Base-by-base conservation (phyloP, 1,284 basidiomycete species). In the Sanghuangporus weigelae region DNA sequence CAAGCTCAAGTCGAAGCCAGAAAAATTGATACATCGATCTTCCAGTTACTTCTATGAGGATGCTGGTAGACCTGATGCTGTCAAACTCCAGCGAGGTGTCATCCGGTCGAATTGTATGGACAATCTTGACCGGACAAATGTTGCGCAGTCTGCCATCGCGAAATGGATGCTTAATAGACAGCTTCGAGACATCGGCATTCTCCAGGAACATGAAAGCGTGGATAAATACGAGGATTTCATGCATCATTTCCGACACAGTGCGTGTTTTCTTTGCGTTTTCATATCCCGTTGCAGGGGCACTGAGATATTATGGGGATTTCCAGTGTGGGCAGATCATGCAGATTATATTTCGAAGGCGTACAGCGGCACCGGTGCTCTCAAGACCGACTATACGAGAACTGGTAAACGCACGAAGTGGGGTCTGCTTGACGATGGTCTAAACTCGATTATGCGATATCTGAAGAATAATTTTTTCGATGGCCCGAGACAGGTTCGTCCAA, bases 381-480 rank as follows among this genome's bases (percentile, higher is more conserved):
- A 99, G 77, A 95, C 95, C 0, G 97, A 99, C 76, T 98, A 95
- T 73, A 99, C 96, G 8, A 82, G 94, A 56, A 98, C 95, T 0
- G 96, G 95, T 70, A 91, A 92, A 74, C 84, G 96, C 23, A 94
- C 93, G 2, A 85, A 81, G 59, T 84, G 87, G 66, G 96, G 96
- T 35, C 75, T 81, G 35, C 70, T 97, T 55, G 87, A 95, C 71
- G 97, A 99, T 75, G 93, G 94, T 0, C 79, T 88, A 75, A 99
- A 98, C 75, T 91, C 91, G 19, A 74, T 88, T 1, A 83, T 89
- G 76, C 86, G 97, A 66, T 99, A 99, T 73, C 72, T 98, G 68
- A 95, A 91, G 81, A 99, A 99, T 80, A 99, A 98, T 74, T 96
- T 95, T 78, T 93, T 98, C 71, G 97, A 99, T 74, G 97, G 97